A percentile compares a stretch with the other conserved stretches of the same genome.
phyloP scores from a whole-genome alignment of 371 early-diverging fungal species.

The Mucor saturninus region DNA sequence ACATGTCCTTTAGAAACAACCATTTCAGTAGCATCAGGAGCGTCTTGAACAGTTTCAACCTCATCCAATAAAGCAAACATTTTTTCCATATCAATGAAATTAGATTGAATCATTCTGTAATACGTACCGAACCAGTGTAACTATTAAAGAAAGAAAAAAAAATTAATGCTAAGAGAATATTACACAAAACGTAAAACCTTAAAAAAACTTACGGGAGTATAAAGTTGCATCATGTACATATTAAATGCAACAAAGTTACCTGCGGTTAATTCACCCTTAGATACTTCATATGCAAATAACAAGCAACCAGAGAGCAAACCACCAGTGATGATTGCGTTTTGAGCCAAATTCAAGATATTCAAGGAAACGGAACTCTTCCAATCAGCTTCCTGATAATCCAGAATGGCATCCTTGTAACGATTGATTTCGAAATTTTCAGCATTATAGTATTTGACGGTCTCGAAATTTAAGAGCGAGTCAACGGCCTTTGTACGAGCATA shows the following conservation, averaged over 20 bases:
- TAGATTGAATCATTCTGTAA: constrained; percentile 68
- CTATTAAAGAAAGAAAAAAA: neutral
- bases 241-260: constrained; percentile 89
- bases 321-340: constrained; percentile 82
- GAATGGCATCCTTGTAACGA: constrained; percentile 76
- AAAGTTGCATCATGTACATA: constrained; percentile 83
- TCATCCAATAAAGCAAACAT: constrained; percentile 86
- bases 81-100: constrained; percentile 94
- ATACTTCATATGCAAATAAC: constrained; percentile 78
- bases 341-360: constrained; percentile 79
- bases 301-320: constrained; percentile 80
- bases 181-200: constrained; percentile 2
- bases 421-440: constrained; percentile 80
- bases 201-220: constrained; percentile 59
- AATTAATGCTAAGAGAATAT: constrained; percentile 2
- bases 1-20: constrained; percentile 63
- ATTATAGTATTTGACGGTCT: constrained; percentile 91
- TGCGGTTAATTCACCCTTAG: constrained; percentile 70
- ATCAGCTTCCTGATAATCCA: constrained; percentile 83
- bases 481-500: constrained; percentile 78
- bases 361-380: constrained; percentile 71
- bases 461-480: constrained; percentile 93
- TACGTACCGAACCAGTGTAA: constrained; percentile 50
- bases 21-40: constrained; percentile 55
- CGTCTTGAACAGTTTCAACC: constrained; percentile 68